Evolutionary conservation across 2,329 filamentous ascomycete genomes (phyloP), one percentile per base, ranked within the genome.

Genomic region (Pseudogymnoascus sp.): DNA sequence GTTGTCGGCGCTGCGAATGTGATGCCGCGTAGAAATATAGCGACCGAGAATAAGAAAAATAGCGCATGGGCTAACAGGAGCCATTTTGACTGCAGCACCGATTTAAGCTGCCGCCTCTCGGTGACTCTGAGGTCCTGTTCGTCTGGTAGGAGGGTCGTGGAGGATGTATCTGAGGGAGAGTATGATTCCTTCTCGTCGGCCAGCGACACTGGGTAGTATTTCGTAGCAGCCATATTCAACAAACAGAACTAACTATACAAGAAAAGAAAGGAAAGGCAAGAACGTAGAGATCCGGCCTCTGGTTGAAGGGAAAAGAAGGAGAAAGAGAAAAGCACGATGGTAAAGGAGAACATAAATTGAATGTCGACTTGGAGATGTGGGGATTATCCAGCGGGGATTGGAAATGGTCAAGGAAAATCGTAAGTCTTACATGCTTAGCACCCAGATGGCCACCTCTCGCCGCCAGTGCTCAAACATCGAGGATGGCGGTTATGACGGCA

Each of bases 1-100:
- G 71, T 72, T 57, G 70, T 68, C 14, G 65, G 58, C 14, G 61
- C 30, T 6, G 64, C 16, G 25, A 50, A 50, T 4, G 41, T 50
- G 22, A 50, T 28, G 14, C 41, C 41, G 7, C 41, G 30, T 38
- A 47, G 9, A 35, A 60, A 43, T 14, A 50, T 47, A 20, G 37
- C 37, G 5, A 22, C 61, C 14, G 38, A 63, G 20, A 18, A 62
- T 54, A 33, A 58, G 54, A 65, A 61, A 14, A 65, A 59, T n/a
- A 62, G 22, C 11, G 59, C 38, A 20, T 65, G 63, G 14, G 63
- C 16, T 47, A 64, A 12, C 63, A 47, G 62, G 12, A 64, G 57
- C 63, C 64, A 63, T 33, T 63, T 59, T n/a, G 64, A 65, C 28
- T 41, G 47, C 6, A 60, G 58, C 16, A 33, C 25, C 20, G 28